These are phyloP conservation scores for Boletus reticulatus DNA, from an alignment of 768 basidiomycete genomes.

Conservation along the genomic window DNA sequence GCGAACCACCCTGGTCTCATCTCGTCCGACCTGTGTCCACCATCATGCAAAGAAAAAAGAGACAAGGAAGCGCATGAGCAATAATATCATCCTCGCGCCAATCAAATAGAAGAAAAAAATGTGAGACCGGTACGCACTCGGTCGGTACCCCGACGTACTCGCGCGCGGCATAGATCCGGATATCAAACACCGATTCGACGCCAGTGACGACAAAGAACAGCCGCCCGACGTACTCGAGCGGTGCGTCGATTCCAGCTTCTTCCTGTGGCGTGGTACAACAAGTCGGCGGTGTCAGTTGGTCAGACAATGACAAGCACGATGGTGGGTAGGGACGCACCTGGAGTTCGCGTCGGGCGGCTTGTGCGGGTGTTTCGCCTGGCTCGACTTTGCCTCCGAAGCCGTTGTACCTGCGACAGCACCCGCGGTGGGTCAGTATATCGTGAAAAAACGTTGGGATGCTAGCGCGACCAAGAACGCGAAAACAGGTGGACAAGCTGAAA, in stretches of 20 bases:
- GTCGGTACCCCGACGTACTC: slow-evolving; percentile 56
- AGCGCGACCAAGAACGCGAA: too few species aligned
- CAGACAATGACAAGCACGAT: too few species aligned
- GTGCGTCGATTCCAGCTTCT: slow-evolving; percentile 74
- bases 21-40: slow-evolving; percentile 68
- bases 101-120: too few species aligned
- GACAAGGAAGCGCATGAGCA: neutral
- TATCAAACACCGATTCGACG: slow-evolving; percentile 60
- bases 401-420: slow-evolving; percentile 56
- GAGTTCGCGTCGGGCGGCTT: slow-evolving; percentile 79
- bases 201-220: slow-evolving; percentile 61
- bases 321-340: slow-evolving; percentile 37
- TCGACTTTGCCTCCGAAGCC: slow-evolving; percentile 92
- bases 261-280: slow-evolving; percentile 47
- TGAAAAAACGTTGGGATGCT: neutral
- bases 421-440: neutral
- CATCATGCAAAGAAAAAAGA: neutral
- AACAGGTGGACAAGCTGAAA: too few species aligned
- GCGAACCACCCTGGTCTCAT: slow-evolving; percentile 86
- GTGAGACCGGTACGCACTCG: slow-evolving; percentile 49
- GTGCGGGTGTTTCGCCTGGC: slow-evolving; percentile 57
- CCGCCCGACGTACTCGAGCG: slow-evolving; percentile 59
- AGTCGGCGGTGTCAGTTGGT: too few species aligned
- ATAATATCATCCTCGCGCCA: too few species aligned
- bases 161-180: slow-evolving; percentile 69